These are phyloP conservation scores for Globisporangium middletonii DNA, from an alignment of 352 stramenopile genomes.

Conservation along the genomic window DNA sequence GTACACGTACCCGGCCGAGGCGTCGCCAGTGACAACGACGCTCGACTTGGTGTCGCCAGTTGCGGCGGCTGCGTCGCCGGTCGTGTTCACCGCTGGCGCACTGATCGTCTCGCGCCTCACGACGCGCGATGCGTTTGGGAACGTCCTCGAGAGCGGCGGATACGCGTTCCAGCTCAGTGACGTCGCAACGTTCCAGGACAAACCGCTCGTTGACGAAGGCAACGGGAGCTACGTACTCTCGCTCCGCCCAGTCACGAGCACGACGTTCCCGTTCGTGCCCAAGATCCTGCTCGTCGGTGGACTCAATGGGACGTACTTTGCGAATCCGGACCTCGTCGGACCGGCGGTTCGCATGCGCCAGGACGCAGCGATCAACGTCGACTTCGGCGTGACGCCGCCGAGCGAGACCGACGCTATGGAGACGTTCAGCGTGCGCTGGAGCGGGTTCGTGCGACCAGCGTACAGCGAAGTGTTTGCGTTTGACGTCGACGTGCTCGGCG, in stretches of 20 bases:
- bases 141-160: slow-evolving; percentile 45
- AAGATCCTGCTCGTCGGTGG: slow-evolving; percentile 46
- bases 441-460: slow-evolving; percentile 35
- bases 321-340: slow-evolving; percentile 20
- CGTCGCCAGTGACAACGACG: slow-evolving; percentile 34
- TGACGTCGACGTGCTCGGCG: slow-evolving; percentile 26
- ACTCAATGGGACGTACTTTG: slow-evolving; percentile 51
- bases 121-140: slow-evolving; percentile 37
- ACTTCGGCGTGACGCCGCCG: slow-evolving; percentile 38
- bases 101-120: slow-evolving; percentile 33
- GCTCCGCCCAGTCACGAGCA: slow-evolving; percentile 17
- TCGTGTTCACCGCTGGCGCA: slow-evolving; percentile 26
- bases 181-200: slow-evolving; percentile 13
- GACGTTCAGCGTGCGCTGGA: slow-evolving; percentile 57
- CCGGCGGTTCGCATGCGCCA: slow-evolving; percentile 23
- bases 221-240: slow-evolving; percentile 38
- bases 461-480: slow-evolving; percentile 63
- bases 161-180: slow-evolving; percentile 37
- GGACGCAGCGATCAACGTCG: slow-evolving; percentile 35
- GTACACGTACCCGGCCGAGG: slow-evolving; percentile 41
- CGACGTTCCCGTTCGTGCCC: slow-evolving; percentile 31
- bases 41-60: slow-evolving; percentile 41
- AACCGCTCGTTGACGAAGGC: slow-evolving; percentile 21
- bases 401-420: slow-evolving; percentile 24
- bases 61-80: slow-evolving; percentile 11